A percentile compares a stretch with the other conserved stretches of the same genome.
Conservation (phyloP, 768 basidiomycete genomes). For the Amanita rubescens region DNA sequence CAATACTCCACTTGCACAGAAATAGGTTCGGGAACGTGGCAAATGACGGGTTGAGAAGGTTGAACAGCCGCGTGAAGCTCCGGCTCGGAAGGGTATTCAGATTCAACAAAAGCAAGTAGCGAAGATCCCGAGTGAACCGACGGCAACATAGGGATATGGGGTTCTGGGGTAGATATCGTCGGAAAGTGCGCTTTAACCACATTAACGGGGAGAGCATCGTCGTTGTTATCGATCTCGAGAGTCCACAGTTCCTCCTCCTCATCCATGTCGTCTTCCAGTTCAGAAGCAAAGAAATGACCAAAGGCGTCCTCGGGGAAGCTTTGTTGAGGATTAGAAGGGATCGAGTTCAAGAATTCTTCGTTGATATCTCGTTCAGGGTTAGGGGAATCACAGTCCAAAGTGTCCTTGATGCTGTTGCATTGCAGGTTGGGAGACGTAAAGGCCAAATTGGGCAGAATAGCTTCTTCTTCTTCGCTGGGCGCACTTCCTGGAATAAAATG, state of each 20-base stretch:
- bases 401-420: too few relatives aligned
- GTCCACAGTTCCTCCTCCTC: too few relatives aligned
- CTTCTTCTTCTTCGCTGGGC: constrained; percentile 10
- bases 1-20: not conserved
- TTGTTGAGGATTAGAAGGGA: too few relatives aligned
- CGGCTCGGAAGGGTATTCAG: not conserved
- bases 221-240: too few relatives aligned
- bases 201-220: too few relatives aligned
- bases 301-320: constrained; percentile 8
- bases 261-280: not conserved
- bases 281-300: not conserved
- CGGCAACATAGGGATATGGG: not conserved
- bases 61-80: not conserved
- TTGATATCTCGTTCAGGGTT: too few relatives aligned
- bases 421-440: too few relatives aligned
- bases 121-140: constrained; percentile 1
- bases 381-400: too few relatives aligned
- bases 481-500: too few relatives aligned
- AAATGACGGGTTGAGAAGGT: not conserved
- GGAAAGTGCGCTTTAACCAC: not conserved
- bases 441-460: constrained; percentile 16
- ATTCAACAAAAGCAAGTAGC: not conserved
- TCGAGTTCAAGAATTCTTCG: too few relatives aligned
- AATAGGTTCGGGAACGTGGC: not conserved
- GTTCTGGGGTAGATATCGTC: too few relatives aligned